These are phyloP conservation scores for Albatrellus ellisii DNA, from an alignment of 768 basidiomycete genomes.

Conservation along the genomic window DNA sequence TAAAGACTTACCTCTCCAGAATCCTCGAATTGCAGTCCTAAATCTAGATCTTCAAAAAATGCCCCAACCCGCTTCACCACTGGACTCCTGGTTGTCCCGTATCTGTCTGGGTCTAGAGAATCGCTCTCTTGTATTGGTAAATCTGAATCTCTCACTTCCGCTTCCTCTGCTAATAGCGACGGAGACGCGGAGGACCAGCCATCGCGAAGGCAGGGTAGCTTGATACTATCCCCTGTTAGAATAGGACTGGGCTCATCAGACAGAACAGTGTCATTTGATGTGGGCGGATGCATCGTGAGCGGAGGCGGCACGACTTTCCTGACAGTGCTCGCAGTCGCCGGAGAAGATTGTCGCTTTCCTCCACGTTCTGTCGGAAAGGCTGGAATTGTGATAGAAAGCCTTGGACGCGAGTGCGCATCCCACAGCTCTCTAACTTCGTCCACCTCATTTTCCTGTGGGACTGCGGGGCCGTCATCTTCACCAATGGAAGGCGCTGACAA, in stretches of 20 bases:
- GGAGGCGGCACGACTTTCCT: slow-evolving; percentile 45
- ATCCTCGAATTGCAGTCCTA: slow-evolving; percentile 29
- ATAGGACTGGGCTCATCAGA: slow-evolving; percentile 25
- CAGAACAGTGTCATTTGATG: slow-evolving; percentile 20
- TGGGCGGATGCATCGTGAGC: slow-evolving; percentile 22
- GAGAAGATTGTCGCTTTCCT: slow-evolving; percentile 23
- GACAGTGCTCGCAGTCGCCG: slow-evolving; percentile 18
- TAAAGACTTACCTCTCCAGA: slow-evolving; percentile 22
- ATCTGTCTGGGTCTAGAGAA: slow-evolving; percentile 7
- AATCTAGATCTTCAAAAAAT: slow-evolving; percentile 32
- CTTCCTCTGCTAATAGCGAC: slow-evolving; percentile 11
- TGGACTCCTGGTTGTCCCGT: slow-evolving; percentile 20
- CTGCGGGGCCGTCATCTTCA: too few relatives aligned
- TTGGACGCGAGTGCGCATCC: slow-evolving; percentile 17
- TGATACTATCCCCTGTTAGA: slow-evolving; percentile 23
- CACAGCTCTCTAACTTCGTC: slow-evolving; percentile 20
- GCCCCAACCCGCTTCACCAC: slow-evolving; percentile 31
- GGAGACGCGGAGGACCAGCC: slow-evolving; percentile 13
- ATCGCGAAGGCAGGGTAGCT: slow-evolving; percentile 33
- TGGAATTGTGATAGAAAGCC: slow-evolving; percentile 26
- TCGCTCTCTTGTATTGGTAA: too few relatives aligned
- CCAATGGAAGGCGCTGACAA: too few relatives aligned
- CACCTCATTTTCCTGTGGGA: slow-evolving; percentile 23
- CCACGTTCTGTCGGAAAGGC: slow-evolving; percentile 20
- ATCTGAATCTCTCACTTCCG: neutral